Conservation (phyloP, 768 basidiomycete species). For the Paxillus involutus region DNA sequence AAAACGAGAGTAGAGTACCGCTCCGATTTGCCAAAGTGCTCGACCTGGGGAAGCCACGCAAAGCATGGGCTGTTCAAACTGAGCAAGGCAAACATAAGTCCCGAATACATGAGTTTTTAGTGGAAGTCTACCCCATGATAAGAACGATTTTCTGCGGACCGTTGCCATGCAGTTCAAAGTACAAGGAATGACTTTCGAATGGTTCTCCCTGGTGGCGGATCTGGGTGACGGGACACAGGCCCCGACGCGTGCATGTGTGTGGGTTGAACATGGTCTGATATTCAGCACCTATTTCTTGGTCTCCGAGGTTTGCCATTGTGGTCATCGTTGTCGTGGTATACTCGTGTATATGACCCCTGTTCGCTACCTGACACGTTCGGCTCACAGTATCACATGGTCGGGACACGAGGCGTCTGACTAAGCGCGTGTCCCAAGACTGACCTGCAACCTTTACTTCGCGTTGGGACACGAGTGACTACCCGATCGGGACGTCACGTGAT, state of each 20-base stretch:
- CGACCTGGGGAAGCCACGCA: constrained; percentile 64
- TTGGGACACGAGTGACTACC: too few species aligned
- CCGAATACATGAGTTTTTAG: not conserved
- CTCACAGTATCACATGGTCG: too few species aligned
- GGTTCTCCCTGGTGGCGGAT: constrained; percentile 47
- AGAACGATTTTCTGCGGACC: constrained; percentile 67
- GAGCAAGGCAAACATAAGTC: constrained; percentile 5
- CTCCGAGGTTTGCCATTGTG: constrained; percentile 3
- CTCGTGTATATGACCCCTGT: too few species aligned
- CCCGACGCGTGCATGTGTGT: constrained; percentile 61
- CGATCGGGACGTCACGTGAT: too few species aligned
- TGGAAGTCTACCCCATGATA: constrained; percentile 62
- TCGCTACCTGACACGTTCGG: too few species aligned
- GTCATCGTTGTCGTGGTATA: not conserved
- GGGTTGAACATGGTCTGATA: constrained; percentile 55
- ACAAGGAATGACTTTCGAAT: constrained; percentile 70
- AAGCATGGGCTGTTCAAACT: constrained; percentile 66
- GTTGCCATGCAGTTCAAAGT: constrained; percentile 75
- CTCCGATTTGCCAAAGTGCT: constrained; percentile 54
- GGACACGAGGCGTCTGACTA: too few species aligned
- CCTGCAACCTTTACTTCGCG: too few species aligned
- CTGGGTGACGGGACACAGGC: constrained; percentile 71
- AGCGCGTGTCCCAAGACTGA: too few species aligned
- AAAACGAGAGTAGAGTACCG: constrained; percentile 70
- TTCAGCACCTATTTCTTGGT: constrained; percentile 16